A percentile compares a stretch with the other conserved stretches of the same genome.
phyloP scores from a whole-genome alignment of 2,329 filamentous ascomycete species.

The Esteya vermicola region DNA sequence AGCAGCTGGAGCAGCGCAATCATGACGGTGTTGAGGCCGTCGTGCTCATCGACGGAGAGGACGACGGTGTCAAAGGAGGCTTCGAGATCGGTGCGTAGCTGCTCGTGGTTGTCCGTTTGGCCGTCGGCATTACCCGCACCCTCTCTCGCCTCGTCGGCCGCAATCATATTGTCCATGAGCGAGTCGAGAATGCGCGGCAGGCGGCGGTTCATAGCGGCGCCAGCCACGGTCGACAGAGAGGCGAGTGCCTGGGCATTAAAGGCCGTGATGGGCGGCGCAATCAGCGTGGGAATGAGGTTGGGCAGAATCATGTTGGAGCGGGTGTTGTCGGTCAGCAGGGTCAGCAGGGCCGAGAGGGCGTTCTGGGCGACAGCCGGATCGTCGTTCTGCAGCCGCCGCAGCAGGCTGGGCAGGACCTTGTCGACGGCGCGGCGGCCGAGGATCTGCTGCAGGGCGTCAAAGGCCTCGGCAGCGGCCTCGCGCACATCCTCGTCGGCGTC shows the following conservation, averaged over 20 bases:
- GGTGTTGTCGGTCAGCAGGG: slow-evolving; percentile 82
- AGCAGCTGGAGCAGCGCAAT: slow-evolving; percentile 76
- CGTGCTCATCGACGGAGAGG: slow-evolving; percentile 85
- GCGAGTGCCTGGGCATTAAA: slow-evolving; percentile 94
- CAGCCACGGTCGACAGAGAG: slow-evolving; percentile 82
- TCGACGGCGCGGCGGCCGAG: slow-evolving; percentile 91
- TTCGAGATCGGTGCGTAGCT: slow-evolving; percentile 58
- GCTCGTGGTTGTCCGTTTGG: slow-evolving; percentile 37
- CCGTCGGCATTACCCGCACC: not conserved
- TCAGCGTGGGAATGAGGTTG: slow-evolving; percentile 86
- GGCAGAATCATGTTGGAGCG: slow-evolving; percentile 93
- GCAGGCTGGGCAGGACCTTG: slow-evolving; percentile 82
- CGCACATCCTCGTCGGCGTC: slow-evolving; percentile 82
- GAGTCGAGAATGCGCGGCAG: slow-evolving; percentile 84
- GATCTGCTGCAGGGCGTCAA: slow-evolving; percentile 86
- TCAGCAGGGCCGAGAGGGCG: slow-evolving; percentile 81
- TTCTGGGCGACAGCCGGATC: slow-evolving; percentile 63
- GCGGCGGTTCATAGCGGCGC: slow-evolving; percentile 78
- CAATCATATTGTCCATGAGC: slow-evolving; percentile 83
- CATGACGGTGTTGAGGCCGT: slow-evolving; percentile 92
- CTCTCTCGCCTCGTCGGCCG: slow-evolving; percentile 18
- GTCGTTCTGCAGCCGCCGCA: slow-evolving; percentile 77
- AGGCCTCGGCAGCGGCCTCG: slow-evolving; percentile 92
- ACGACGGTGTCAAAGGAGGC: slow-evolving; percentile 79
- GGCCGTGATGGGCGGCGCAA: slow-evolving; percentile 74